phyloP scores from a whole-genome alignment of 2,329 filamentous ascomycete genomes.

The Apiospora koreana region DNA sequence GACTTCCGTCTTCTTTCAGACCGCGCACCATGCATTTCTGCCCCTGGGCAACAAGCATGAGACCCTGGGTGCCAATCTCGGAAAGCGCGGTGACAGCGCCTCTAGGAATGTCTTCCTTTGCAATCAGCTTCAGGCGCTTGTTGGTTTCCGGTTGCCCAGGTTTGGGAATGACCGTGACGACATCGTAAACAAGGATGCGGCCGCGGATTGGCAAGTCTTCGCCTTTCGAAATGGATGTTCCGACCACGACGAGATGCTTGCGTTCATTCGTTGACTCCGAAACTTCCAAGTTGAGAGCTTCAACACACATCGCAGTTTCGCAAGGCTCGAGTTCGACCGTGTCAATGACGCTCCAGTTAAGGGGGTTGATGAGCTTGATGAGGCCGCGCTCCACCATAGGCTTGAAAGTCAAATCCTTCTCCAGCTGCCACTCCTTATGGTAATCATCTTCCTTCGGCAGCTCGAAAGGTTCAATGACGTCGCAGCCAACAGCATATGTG shows the following conservation, averaged over 20 bases:
- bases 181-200: conserved; percentile 85
- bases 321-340: conserved; percentile 70
- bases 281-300: conserved; percentile 82
- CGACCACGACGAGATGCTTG: conserved; percentile 78
- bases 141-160: conserved; percentile 84
- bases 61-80: conserved; percentile 82
- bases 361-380: conserved; percentile 77
- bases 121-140: conserved; percentile 80
- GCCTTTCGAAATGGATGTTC: conserved; percentile 82
- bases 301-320: conserved; percentile 79
- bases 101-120: conserved; percentile 86
- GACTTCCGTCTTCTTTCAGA: conserved; percentile 89
- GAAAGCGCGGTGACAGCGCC: conserved; percentile 88
- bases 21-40: conserved; percentile 98
- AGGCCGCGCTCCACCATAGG: conserved; percentile 72
- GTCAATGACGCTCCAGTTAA: conserved; percentile 78
- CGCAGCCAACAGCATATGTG: conserved; percentile 77
- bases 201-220: conserved; percentile 89
- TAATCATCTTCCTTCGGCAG: conserved; percentile 85
- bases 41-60: conserved; percentile 87
- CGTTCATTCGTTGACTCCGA: conserved; percentile 90
- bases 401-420: conserved; percentile 62
- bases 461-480: conserved; percentile 69
- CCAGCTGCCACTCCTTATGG: conserved; percentile 77
- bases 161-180: conserved; percentile 89